These are phyloP conservation scores for Wickerhamomyces chambardii DNA, from an alignment of 805 yeast genomes.

Conservation along the genomic window DNA sequence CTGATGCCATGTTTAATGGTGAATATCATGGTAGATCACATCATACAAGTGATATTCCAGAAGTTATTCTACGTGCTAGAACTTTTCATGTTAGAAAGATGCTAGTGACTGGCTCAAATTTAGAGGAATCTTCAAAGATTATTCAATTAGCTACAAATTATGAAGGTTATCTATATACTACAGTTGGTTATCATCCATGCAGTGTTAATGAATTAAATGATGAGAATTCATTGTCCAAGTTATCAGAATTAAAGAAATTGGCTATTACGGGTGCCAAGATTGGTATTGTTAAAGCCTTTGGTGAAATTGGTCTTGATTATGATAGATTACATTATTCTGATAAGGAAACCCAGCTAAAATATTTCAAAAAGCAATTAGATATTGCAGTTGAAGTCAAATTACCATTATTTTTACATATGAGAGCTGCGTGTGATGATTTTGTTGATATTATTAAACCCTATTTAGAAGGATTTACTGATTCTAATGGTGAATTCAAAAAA, in stretches of 20 bases:
- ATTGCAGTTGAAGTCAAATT: constrained; percentile 46
- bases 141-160: constrained; percentile 39
- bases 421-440: constrained; percentile 81
- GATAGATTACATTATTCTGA: constrained; percentile 79
- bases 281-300: constrained; percentile 71
- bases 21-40: constrained; percentile 57
- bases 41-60: constrained; percentile 59
- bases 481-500: constrained; percentile 11
- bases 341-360: constrained; percentile 53
- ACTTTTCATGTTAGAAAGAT: constrained; percentile 55
- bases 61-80: constrained; percentile 60
- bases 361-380: constrained; percentile 69
- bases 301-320: constrained; percentile 94
- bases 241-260: constrained; percentile 39
- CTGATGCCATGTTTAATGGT: constrained; percentile 87
- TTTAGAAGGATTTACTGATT: constrained; percentile 29
- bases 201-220: constrained; percentile 48
- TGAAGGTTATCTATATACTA: constrained; percentile 38
- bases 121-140: constrained; percentile 57
- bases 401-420: constrained; percentile 87
- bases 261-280: constrained; percentile 34
- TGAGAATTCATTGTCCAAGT: constrained; percentile 26
- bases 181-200: constrained; percentile 97
- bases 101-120: constrained; percentile 78
- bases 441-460: constrained; percentile 54